Base-by-base conservation (phyloP, 257 asterid species). In the Solanum arcanum region DNA sequence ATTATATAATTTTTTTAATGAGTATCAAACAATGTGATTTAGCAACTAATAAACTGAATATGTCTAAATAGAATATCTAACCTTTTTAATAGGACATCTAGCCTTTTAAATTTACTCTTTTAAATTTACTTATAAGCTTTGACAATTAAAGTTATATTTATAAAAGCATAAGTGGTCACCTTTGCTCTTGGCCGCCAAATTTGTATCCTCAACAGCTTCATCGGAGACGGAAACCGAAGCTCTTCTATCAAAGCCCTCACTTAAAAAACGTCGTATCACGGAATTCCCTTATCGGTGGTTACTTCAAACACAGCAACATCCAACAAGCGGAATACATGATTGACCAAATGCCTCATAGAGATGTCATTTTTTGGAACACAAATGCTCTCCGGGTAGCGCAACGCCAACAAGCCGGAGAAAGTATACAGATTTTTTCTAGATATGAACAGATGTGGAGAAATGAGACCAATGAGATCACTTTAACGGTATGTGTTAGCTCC, bases 231-330 rank as follows among this genome's bases (percentile, higher is more conserved):
- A 44, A 78, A 27, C 16, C 64, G 10, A 78, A 78, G n/a, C 84
- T 78, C 64, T 78, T 78, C 41, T 41, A 78, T 15, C 64, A 46
- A 78, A 25, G 16, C 10, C 16, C 41, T 23, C 5, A 78, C 16
- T 27, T 14, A 5, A 83, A 49, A 85, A 93, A 90, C 35, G 93
- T 94, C 11, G 93, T 94, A 56, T 91, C 95, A 0, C 92, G 98
- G 95, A 95, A 97, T 84, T 91, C 98, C 86, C 91, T 95, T 93
- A 85, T 92, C 33, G 91, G 52, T 82, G 92, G 94, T 18, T 94
- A 89, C 88, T 94, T 95, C 41, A 93, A 92, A 84, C 87, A 92
- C 39, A 93, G 92, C 9, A 72, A 66, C 29, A 89, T 89, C 18
- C 92, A 88, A 88, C 84, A 88, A 25, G 95, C 97, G 12, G 77